phyloP scores from a whole-genome alignment of 805 yeast species.

The Metschnikowia corniflorae region DNA sequence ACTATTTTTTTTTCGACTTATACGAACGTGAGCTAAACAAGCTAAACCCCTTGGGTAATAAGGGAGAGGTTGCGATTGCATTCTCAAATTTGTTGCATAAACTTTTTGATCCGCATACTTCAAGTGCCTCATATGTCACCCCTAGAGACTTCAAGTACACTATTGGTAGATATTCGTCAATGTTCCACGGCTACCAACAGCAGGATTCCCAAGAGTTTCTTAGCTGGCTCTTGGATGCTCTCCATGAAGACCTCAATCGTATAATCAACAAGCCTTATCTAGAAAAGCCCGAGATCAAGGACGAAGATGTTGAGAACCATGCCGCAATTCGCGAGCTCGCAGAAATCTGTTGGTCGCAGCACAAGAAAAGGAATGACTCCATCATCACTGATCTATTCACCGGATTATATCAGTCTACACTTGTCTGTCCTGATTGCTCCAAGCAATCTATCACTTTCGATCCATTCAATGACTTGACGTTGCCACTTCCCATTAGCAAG shows the following conservation, averaged over 20 bases:
- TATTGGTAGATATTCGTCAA: conserved; percentile 72
- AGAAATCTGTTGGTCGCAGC: conserved; percentile 72
- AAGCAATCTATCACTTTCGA: conserved; percentile 86
- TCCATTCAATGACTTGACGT: conserved; percentile 85
- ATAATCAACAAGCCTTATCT: conserved; percentile 78
- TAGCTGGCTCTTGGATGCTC: conserved; percentile 80
- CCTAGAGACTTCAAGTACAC: conserved; percentile 79
- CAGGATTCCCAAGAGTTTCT: conserved; percentile 94
- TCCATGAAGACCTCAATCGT: conserved; percentile 90
- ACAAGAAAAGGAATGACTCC: conserved; percentile 78
- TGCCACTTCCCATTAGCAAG: conserved; percentile 78
- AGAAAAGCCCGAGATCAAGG: conserved; percentile 79
- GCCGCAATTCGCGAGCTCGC: conserved; percentile 62
- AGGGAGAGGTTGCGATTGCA: conserved; percentile 74
- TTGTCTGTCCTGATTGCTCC: conserved; percentile 80
- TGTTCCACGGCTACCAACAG: conserved; percentile 79
- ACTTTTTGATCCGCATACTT: conserved; percentile 40
- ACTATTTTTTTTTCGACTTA: conserved; percentile 64
- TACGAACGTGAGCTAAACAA: conserved; percentile 65
- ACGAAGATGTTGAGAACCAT: conserved; percentile 53
- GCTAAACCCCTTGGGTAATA: conserved; percentile 80
- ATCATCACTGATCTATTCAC: conserved; percentile 81
- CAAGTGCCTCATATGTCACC: conserved; percentile 27
- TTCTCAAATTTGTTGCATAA: conserved; percentile 68
- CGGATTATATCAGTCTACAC: conserved; percentile 85